Percentiles rank a stretch among this genome's conserved stretches.
phyloP scores from a whole-genome alignment of 192 early-diverging fungal genomes.

The Coemansia sp. region DNA sequence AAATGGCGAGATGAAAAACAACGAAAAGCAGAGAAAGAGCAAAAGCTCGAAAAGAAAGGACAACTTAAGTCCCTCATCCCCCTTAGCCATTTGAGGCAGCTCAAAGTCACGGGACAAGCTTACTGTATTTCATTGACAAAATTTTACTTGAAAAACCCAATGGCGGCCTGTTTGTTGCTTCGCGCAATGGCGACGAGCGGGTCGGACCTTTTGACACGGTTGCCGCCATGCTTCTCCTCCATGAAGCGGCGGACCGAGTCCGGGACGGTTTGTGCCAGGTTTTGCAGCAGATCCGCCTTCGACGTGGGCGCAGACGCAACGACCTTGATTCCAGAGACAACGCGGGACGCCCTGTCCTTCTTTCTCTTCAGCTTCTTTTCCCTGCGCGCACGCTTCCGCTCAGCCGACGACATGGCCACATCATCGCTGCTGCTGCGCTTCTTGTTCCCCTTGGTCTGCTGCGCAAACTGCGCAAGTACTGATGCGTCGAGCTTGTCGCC shows the following conservation, averaged over 20 bases:
- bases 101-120: not conserved
- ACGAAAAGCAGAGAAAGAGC: not conserved
- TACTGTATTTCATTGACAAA: not conserved
- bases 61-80: no score
- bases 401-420: not conserved
- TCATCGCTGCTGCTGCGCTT: not conserved
- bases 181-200: constrained; percentile 46
- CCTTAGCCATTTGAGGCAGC: no score
- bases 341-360: constrained; percentile 28
- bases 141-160: constrained; percentile 35
- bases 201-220: constrained; percentile 34
- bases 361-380: constrained; percentile 10
- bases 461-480: constrained; percentile 40
- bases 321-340: constrained; percentile 49
- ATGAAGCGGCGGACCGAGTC: constrained; percentile 18
- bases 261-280: constrained; percentile 36
- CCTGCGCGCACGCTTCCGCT: constrained; percentile 8
- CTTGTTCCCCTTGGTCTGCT: constrained; percentile 13
- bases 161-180: constrained; percentile 28
- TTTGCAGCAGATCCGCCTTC: constrained; percentile 27
- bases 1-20: not conserved
- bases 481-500: constrained; percentile 36
- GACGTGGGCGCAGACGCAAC: constrained; percentile 30
- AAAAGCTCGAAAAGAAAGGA: not conserved
- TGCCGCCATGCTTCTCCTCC: constrained; percentile 28